A percentile compares a stretch with the other conserved stretches of the same genome.
Conservation (phyloP, 2,329 filamentous ascomycete genomes). For the Penicillium sp. region DNA sequence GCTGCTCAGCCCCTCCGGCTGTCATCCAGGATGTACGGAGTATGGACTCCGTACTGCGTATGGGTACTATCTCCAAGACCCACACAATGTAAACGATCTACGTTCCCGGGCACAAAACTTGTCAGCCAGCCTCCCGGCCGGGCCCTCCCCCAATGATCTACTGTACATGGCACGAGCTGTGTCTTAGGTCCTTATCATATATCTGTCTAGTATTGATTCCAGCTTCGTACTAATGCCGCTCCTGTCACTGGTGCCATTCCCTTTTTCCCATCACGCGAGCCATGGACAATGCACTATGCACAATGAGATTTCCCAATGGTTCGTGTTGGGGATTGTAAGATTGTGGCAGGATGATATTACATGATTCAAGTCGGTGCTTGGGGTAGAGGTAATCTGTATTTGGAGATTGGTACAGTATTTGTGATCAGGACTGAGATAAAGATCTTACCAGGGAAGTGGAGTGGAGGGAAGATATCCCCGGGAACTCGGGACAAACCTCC, state of each 20-base stretch:
- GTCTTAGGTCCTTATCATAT: background rate
- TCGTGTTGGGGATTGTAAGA: too few relatives aligned
- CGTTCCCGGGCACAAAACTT: too few relatives aligned
- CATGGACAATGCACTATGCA: background rate
- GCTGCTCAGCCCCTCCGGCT: too few relatives aligned
- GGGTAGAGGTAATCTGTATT: too few relatives aligned
- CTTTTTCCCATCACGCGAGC: slow-evolving; percentile 3
- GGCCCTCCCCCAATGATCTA: background rate
- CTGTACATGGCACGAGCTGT: background rate
- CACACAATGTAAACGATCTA: background rate
- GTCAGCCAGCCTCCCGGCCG: background rate
- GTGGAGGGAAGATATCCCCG: too few relatives aligned
- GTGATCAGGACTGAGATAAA: background rate
- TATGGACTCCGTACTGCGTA: too few relatives aligned
- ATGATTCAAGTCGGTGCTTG: background rate
- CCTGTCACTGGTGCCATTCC: background rate
- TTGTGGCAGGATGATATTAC: background rate
- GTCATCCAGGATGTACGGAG: too few relatives aligned
- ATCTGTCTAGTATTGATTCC: background rate
- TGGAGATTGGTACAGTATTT: background rate
- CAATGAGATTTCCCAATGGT: background rate
- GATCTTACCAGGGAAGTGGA: too few relatives aligned
- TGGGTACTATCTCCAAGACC: too few relatives aligned
- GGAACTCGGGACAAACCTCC: too few relatives aligned
- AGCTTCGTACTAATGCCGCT: background rate